Base-by-base conservation (phyloP, 768 basidiomycete genomes). In the Daedaleopsis sinensis region DNA sequence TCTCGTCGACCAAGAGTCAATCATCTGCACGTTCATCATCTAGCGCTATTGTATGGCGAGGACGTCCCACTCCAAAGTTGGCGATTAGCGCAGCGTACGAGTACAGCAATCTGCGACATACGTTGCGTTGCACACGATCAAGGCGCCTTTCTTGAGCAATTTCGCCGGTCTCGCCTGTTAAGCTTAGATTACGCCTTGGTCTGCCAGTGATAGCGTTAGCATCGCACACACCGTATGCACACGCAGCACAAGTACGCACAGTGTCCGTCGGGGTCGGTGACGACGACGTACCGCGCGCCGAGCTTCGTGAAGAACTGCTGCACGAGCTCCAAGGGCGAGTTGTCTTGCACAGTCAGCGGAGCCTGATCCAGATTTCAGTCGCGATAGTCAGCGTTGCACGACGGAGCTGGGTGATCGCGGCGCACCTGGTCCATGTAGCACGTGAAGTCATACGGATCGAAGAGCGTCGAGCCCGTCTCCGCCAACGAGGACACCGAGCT, bases 1-100 rank as follows among this genome's bases (percentile, higher is more conserved):
- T 80, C 71, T 99, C 97, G 64, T 98, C 97, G 0, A 93, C 94
- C 63, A 98, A 98, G 53, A 98, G 77, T 93, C 94, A 47, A 99
- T 88, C 57, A 85, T 94, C 73, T 97, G 94, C 10, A 98, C 94
- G 64, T 97, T 96, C 79, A 97, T 97, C 59, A 96, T 82, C 69
- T 97, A 95, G 59, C 94, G 90, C 97, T 97, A 99, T 64, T 96
- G 79, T 32, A 96, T 82, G 8, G 95, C 97, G 16, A 98, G 76
- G 32, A 97, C 82, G 70, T 99, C 97, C 97, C 97, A 98, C 90
- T 97, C 65, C 5, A 58, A 58, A 37, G 54, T 3, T 53, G 37
- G 48, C 23, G 52, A 53, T 65, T 21, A 63, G 43, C 48, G 52
- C 4, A 55, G 36, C 19, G 32, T 13, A 19, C 51, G 15, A 50